Evolutionary conservation across 2,329 filamentous ascomycete species (phyloP).

Genomic region (Colletotrichum truncatum): DNA sequence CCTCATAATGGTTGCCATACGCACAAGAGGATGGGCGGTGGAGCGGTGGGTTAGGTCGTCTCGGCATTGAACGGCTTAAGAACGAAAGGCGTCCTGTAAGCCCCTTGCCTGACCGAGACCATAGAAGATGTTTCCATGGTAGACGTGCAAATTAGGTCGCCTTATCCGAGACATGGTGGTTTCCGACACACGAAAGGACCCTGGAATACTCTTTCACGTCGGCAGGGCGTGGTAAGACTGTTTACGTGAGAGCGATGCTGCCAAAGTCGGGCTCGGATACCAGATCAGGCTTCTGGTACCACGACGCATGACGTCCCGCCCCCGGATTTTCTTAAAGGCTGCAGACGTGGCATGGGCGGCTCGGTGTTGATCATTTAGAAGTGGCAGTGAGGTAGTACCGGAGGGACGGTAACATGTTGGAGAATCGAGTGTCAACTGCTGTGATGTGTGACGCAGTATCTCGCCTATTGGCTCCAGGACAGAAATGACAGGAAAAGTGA

Average conservation of each 20-base stretch:
- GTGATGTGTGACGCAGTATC: not conserved
- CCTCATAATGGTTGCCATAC: not conserved
- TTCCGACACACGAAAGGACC: not conserved
- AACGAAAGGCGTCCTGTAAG: not conserved
- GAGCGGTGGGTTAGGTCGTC: not conserved
- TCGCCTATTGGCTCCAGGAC: not conserved
- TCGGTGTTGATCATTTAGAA: not conserved
- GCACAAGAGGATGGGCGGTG: not conserved
- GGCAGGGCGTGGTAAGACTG: not conserved
- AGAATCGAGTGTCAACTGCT: not conserved
- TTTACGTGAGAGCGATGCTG: not conserved
- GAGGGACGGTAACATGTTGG: not conserved
- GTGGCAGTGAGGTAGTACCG: not conserved
- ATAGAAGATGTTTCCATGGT: not conserved
- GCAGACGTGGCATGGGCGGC: slow-evolving; percentile 11
- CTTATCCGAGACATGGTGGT: not conserved
- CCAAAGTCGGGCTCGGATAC: slow-evolving; percentile 2
- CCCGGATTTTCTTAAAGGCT: slow-evolving; percentile 12
- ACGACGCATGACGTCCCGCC: slow-evolving; percentile 17
- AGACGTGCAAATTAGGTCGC: not conserved
- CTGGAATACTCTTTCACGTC: not conserved
- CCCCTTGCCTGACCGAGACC: not conserved
- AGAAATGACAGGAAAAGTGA: not conserved
- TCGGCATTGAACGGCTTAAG: slow-evolving; percentile 11
- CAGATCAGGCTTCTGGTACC: not conserved